Percentiles rank a stretch among this genome's conserved stretches.
These are phyloP conservation scores for Aspergillus sp. DNA, from an alignment of 2,329 filamentous ascomycete genomes.

Conservation along the genomic window DNA sequence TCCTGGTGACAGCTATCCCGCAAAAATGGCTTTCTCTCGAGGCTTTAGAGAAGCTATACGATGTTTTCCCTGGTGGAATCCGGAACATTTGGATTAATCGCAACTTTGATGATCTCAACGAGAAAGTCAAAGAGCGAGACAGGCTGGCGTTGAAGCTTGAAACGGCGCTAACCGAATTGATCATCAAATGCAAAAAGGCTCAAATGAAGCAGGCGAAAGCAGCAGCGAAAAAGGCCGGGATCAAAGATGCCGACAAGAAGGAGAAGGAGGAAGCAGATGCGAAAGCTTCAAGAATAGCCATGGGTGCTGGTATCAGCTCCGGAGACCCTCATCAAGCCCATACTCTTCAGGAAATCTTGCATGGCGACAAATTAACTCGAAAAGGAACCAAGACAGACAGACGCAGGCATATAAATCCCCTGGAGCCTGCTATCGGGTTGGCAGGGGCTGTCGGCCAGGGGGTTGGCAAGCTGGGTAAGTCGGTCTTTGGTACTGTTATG, in stretches of 20 bases:
- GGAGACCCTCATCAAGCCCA: slow-evolving; percentile 63
- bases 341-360: slow-evolving; percentile 52
- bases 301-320: slow-evolving; percentile 57
- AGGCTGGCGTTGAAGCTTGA: slow-evolving; percentile 75
- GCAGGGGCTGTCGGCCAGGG: slow-evolving; percentile 58
- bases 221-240: slow-evolving; percentile 65
- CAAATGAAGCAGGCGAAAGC: slow-evolving; percentile 72
- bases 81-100: slow-evolving; percentile 96
- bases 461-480: slow-evolving; percentile 50
- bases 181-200: slow-evolving; percentile 77
- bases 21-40: slow-evolving; percentile 86
- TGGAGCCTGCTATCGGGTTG: slow-evolving; percentile 55
- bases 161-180: slow-evolving; percentile 79
- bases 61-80: slow-evolving; percentile 94
- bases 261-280: slow-evolving; percentile 57
- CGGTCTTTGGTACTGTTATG: slow-evolving; percentile 49
- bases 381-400: slow-evolving; percentile 23
- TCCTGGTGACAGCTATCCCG: slow-evolving; percentile 89
- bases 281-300: slow-evolving; percentile 48
- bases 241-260: slow-evolving; percentile 45
- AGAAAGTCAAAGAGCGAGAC: slow-evolving; percentile 80
- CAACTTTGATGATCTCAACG: slow-evolving; percentile 78
- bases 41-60: slow-evolving; percentile 81
- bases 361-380: slow-evolving; percentile 25
- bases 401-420: slow-evolving; percentile 29